Percentiles rank a stretch among this genome's conserved stretches.
Evolutionary conservation across 345 rosid genomes (phyloP).

Genomic region (Ailanthus altissimus): DNA sequence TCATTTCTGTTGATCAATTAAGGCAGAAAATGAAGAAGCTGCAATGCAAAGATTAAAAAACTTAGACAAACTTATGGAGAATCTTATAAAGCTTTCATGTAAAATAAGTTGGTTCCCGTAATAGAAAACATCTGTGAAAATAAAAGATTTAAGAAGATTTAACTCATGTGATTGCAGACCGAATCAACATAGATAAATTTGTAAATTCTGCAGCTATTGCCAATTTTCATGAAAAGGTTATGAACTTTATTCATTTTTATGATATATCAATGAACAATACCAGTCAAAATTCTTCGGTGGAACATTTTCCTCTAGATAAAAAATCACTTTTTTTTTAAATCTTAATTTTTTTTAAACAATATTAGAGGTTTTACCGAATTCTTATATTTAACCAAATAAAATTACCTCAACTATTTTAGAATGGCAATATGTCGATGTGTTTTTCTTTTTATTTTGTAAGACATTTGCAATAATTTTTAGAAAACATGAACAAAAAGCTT

Average conservation of each 20-base stretch:
- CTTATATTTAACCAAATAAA: no score
- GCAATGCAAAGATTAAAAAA: conserved; percentile 67
- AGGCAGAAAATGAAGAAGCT: conserved; percentile 72
- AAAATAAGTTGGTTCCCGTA: conserved; percentile 80
- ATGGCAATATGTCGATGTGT: no score
- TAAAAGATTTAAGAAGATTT: conserved; percentile 65
- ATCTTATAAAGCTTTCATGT: conserved; percentile 73
- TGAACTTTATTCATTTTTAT: background rate
- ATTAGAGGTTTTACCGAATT: no score
- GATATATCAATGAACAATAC: no score
- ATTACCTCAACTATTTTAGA: no score
- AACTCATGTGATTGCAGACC: conserved; percentile 47
- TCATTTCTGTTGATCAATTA: conserved; percentile 78
- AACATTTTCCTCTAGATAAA: no score
- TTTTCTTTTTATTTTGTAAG: no score
- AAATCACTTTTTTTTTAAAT: no score
- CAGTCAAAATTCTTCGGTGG: no score
- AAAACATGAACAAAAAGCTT: no score
- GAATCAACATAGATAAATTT: conserved; percentile 58
- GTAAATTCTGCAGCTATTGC: conserved; percentile 69
- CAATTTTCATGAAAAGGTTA: conserved; percentile 72
- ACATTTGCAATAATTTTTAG: no score
- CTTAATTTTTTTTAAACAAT: no score
- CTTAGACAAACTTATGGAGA: conserved; percentile 71
- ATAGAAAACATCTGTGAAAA: conserved; percentile 70